These are phyloP conservation scores for Monosporozyma solicola DNA, from an alignment of 805 yeast species.

Conservation along the genomic window DNA sequence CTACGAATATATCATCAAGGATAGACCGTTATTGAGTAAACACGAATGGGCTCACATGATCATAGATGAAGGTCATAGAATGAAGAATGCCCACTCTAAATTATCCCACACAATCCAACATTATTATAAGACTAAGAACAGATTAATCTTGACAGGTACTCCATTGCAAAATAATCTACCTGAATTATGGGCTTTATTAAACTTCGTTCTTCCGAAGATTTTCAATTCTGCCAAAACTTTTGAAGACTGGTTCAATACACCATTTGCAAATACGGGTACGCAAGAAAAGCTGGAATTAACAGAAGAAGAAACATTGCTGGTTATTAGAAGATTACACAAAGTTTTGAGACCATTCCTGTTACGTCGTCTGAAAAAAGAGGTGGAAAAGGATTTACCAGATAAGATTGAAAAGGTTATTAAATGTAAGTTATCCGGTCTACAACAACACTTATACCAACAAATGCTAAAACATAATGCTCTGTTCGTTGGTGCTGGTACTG, in stretches of 20 bases:
- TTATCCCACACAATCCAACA: constrained; percentile 76
- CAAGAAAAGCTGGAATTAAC: constrained; percentile 87
- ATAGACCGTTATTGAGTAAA: constrained; percentile 67
- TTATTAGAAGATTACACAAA: constrained; percentile 91
- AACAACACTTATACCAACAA: constrained; percentile 75
- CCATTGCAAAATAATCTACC: constrained; percentile 94
- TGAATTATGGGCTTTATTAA: constrained; percentile 91
- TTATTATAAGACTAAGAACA: constrained; percentile 71
- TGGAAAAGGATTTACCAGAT: constrained; percentile 91
- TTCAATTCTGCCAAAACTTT: constrained; percentile 94
- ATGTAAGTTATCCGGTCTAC: constrained; percentile 85
- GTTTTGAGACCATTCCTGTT: constrained; percentile 88
- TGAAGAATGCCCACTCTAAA: constrained; percentile 90
- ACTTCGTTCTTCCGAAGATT: constrained; percentile 90
- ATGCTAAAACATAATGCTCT: constrained; percentile 79
- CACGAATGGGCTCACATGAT: constrained; percentile 95
- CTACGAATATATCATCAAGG: constrained; percentile 89
- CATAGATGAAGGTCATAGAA: constrained; percentile 97
- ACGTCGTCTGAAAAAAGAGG: constrained; percentile 93
- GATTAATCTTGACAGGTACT: constrained; percentile 92
- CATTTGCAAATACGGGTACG: constrained; percentile 92
- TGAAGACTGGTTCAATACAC: constrained; percentile 98
- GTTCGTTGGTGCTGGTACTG: constrained; percentile 59
- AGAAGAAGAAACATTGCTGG: constrained; percentile 92
- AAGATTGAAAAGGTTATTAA: constrained; percentile 93